Evolutionary conservation across 108 stramenopile genomes (phyloP), one percentile per base, ranked within the genome.

Genomic region (Fragilariopsis cylindrus): DNA sequence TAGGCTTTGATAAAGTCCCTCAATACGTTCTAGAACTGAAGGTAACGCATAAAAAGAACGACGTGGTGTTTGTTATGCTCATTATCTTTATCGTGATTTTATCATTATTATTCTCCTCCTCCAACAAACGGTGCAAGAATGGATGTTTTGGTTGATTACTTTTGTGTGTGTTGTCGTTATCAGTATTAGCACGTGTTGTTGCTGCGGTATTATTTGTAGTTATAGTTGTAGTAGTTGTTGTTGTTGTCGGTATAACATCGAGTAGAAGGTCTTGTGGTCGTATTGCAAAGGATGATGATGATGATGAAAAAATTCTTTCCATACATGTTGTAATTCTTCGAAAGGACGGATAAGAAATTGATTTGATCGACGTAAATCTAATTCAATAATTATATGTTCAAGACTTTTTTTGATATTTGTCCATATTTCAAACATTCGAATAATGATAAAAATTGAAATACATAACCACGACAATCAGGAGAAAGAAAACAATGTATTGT

Each of bases 21-120:
- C 69, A 18, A 81, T 48, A 58, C 80, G 70, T 49, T 76, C 75
- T 13, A n/a, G 3, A 7, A 81, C 64, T 13, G 75, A 62, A 3
- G 75, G 75, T 4, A 76, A 39, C 8, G 47, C 39, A 39, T 66
- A 58, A 62, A 63, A 77, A 30, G 48, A 47, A 52, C 69, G 55
- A 11, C 7, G 18, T 2, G 46, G 44, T 19, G 49, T 41, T 40
- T 19, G 21, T 49, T 73, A 16, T 11, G 1, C 39, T 62, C 41
- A 48, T 68, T 3, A 13, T 49, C 13, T 42, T 30, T 30, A 7
- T 19, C 40, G 6, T n/a, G 70, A 62, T 44, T 30, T 57, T 47
- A n/a, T 39, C 11, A 13, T 7, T 1, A 13, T 18, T 11, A 63
- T 60, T 2, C 7, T 60, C 12, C 18, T 53, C 15, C 52, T 15